phyloP scores from a whole-genome alignment of 345 rosid genomes.

The Aquilaria sinensis region DNA sequence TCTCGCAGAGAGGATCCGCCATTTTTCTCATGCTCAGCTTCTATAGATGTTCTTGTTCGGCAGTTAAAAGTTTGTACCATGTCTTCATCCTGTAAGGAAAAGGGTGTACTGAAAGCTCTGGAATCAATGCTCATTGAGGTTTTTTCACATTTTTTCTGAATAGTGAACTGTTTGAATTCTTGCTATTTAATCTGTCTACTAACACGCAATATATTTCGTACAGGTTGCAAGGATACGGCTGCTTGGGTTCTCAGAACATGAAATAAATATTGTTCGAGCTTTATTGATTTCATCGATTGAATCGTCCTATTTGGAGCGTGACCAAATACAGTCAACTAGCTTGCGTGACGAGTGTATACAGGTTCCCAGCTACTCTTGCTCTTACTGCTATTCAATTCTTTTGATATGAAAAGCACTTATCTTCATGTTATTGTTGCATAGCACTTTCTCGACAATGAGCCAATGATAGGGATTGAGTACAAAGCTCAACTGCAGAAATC shows the following conservation, averaged over 20 bases:
- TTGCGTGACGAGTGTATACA: conserved; percentile 84
- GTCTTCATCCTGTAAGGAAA: conserved; percentile 77
- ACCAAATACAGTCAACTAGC: conserved; percentile 86
- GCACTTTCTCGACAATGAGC: conserved; percentile 76
- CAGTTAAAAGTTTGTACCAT: conserved; percentile 76
- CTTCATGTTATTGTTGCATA: conserved; percentile 6
- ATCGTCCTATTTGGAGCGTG: conserved; percentile 95
- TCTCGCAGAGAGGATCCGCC: conserved; percentile 79
- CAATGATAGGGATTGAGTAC: conserved; percentile 75
- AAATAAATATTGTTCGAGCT: conserved; percentile 76
- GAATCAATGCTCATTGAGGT: conserved; percentile 93
- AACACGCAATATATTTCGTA: too few species aligned
- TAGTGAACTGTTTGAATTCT: neutral
- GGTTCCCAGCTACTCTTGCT: conserved; percentile 24
- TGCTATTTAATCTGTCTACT: too few species aligned
- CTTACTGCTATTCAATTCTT: too few species aligned
- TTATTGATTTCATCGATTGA: conserved; percentile 81
- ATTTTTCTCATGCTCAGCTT: conserved; percentile 86
- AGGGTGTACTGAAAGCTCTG: conserved; percentile 69
- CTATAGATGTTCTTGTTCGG: conserved; percentile 68
- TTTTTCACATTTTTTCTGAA: conserved; percentile 3
- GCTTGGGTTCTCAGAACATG: conserved; percentile 93
- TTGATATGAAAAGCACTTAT: neutral
- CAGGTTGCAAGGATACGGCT: conserved; percentile 85
- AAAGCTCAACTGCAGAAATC: conserved; percentile 87